Evolutionary conservation across 2,329 filamentous ascomycete genomes (phyloP), one percentile per base, ranked within the genome.

Genomic region (Alternaria ethzedia): DNA sequence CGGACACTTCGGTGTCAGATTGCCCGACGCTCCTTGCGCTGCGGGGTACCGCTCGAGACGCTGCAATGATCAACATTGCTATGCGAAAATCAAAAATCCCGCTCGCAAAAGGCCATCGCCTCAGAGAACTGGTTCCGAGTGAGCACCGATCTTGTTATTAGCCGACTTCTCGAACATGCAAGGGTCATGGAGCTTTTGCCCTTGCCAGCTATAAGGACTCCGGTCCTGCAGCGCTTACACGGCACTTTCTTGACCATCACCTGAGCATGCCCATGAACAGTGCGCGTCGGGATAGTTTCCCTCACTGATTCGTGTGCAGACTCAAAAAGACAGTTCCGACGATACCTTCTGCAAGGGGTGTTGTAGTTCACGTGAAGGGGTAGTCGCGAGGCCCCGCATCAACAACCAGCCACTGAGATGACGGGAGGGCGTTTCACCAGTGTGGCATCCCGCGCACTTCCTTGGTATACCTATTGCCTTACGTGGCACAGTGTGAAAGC

Each of bases 1-100:
- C 68, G 70, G 69, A 72, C 64, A 49, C 50, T 65, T 74, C 70
- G 70, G 69, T 62, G 52, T 30, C 43, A 61, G 54, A 61, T 68
- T 47, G 54, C 47, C 71, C 71, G 71, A 63, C 32, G 62, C 59
- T 55, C 62, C 60, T 67, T 61, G 59, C 41, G 21, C 57, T 57
- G 63, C 47, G 63, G 58, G 67, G 64, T 56, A 57, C 21, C 12
- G 30, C 50, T 50, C 36, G 17, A 58, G 41, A 54, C 44, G 47
- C 54, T 46, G 20, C 36, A 56, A 21, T 10, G 44, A 52, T 47
- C 17, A 49, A 17, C 47, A 7, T 15, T 51, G 28, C 15, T 28
- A 23, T 44, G 11, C 23, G 46, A 43, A 17, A 28, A 21, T 15
- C 20, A n/a, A n/a, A 13, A 13, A 25, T 30, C 6, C 43, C 20